Conservation (phyloP, 2,329 filamentous ascomycete genomes). For the Phialemoniopsis sp. region DNA sequence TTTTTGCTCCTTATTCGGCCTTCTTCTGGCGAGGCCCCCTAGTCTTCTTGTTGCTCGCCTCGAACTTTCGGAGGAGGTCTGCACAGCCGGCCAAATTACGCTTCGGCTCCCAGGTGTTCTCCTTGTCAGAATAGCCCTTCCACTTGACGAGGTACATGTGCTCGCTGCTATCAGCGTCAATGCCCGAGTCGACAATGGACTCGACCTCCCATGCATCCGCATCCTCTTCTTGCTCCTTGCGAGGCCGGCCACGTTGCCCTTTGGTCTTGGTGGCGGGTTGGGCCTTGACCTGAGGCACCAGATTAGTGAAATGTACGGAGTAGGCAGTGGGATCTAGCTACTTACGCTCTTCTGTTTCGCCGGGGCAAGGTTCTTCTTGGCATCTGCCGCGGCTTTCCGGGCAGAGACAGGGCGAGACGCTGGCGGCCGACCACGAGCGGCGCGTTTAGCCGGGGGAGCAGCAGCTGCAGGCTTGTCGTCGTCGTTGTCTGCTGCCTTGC, state of each 20-base stretch:
- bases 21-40: slow-evolving; percentile 2
- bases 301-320: neutral
- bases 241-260: slow-evolving; percentile 8
- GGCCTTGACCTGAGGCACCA: neutral
- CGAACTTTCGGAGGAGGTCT: slow-evolving; percentile 28
- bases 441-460: neutral
- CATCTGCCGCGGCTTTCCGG: slow-evolving; percentile 1
- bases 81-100: slow-evolving; percentile 34
- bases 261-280: slow-evolving; percentile 2
- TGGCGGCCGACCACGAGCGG: neutral
- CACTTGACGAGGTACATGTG: slow-evolving; percentile 49
- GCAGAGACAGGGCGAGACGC: no score
- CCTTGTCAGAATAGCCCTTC: slow-evolving; percentile 36
- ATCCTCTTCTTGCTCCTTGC: slow-evolving; percentile 8
- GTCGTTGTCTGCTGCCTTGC: slow-evolving; percentile 14
- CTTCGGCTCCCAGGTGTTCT: slow-evolving; percentile 52
- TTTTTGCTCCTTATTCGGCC: neutral
- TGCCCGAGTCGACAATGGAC: slow-evolving; percentile 32
- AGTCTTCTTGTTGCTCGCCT: slow-evolving; percentile 18
- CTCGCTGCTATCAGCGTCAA: slow-evolving; percentile 29
- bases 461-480: slow-evolving; percentile 5
- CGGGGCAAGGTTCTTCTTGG: slow-evolving; percentile 1
- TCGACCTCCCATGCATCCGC: slow-evolving; percentile 42
- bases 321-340: neutral
- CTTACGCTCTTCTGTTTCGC: slow-evolving; percentile 1